phyloP scores from a whole-genome alignment of 2,329 filamentous ascomycete species.

The Sclerotinia glacialis region DNA sequence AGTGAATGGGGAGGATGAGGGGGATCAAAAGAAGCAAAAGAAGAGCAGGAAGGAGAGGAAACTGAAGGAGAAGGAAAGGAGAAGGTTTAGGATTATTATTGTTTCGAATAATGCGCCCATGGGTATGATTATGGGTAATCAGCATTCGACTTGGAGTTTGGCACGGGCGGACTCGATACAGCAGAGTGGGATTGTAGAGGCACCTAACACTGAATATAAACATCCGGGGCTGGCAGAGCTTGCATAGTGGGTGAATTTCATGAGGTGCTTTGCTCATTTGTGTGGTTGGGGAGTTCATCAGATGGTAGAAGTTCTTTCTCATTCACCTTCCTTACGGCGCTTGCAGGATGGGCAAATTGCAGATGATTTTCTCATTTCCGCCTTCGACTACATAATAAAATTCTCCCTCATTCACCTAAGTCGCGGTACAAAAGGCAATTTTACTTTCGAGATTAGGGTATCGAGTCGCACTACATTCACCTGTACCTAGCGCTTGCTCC shows the following conservation, averaged over 20 bases:
- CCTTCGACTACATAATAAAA: no score
- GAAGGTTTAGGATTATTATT: constrained; percentile 27
- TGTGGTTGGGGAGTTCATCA: not conserved
- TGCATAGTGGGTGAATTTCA: not conserved
- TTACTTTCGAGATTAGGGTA: not conserved
- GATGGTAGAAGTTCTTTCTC: not conserved
- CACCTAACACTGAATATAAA: not conserved
- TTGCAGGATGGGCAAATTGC: not conserved
- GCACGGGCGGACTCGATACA: not conserved
- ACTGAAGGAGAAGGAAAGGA: constrained; percentile 15
- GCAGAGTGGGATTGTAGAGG: not conserved
- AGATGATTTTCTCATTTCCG: not conserved
- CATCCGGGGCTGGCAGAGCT: not conserved
- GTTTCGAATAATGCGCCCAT: constrained; percentile 17
- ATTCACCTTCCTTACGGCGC: not conserved
- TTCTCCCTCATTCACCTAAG: not conserved
- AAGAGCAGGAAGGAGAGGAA: constrained; percentile 12
- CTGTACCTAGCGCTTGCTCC: not conserved
- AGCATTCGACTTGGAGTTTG: not conserved
- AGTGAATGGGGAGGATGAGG: constrained; percentile 5
- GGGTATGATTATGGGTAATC: not conserved
- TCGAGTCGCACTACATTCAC: not conserved
- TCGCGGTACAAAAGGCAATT: not conserved
- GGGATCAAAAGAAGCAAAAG: not conserved
- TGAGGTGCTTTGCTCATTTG: not conserved